Base-by-base conservation (phyloP, 257 asterid genomes). In the Anisodus tanguticus region DNA sequence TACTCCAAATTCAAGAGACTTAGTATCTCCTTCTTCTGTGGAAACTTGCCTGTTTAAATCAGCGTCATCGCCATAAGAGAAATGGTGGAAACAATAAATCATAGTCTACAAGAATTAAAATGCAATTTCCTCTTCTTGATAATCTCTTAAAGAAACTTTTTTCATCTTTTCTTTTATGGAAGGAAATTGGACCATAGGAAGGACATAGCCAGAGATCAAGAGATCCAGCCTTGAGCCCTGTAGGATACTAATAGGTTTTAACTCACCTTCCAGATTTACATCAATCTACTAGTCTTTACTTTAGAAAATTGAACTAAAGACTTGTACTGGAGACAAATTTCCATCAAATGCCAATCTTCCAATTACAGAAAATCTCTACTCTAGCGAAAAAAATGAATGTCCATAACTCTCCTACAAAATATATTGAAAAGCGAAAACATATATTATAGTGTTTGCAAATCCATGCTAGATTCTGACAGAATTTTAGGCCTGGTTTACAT, bases 21-120 rank as follows among this genome's bases (percentile, higher is more conserved):
- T 93, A 6, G 83, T 87, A 83, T 95, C 98, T 84, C 98, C 98
- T 86, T 94, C 98, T 87, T 95, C 99, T 62, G 93, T 91, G 35
- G 99, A 95, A 78, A 96, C 98, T 93, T 94, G 98, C 88, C 99
- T 96, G 86, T 72, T 79, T 26, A 80, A 66, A 26, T 54, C 66
- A 82, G 80, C 26, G 45, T 67, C 37, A 43, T 81, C 72, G 15
- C 9, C 59, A 4, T 72, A 19, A 47, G 80, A 47, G 39, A 72
- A 74, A 47, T 45, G 79, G 31, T 43, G 37, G 57, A 71, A 26
- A 15, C 8, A 16, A 70, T 39, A 70, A 70, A 70, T 19, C 55
- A 69, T 17, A 41, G 31, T 68, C 13, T 39, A 15, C 26, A 68
- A 43, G 53, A 68, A 37, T 13, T 43, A 15, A 41, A 41, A 69